Conservation (phyloP, 139 green algal genomes). For the Chlorella sp. region DNA sequence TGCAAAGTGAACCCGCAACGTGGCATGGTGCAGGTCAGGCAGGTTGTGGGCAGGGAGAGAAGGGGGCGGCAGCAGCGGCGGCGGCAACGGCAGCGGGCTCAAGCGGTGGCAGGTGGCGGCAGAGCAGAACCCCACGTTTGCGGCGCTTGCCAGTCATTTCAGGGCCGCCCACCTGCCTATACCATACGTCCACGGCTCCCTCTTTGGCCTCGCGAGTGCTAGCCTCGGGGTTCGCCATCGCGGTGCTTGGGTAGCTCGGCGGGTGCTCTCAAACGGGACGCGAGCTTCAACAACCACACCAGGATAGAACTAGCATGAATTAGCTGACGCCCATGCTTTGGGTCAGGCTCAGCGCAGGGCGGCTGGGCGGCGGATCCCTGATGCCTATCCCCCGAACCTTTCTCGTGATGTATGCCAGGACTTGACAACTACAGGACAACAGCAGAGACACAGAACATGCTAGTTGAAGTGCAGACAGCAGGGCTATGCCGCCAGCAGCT, state of each 20-base stretch:
- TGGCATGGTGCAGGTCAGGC: not conserved
- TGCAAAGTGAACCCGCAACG: constrained; percentile 41
- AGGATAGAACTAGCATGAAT: too few relatives aligned
- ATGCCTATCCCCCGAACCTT: too few relatives aligned
- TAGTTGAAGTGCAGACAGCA: too few relatives aligned
- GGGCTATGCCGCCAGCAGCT: too few relatives aligned
- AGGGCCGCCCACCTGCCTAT: not conserved
- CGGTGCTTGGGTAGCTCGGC: not conserved
- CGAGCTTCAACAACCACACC: too few relatives aligned
- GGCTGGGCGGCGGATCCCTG: too few relatives aligned
- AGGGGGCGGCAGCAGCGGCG: not conserved
- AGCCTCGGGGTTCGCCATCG: not conserved
- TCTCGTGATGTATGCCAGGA: too few relatives aligned
- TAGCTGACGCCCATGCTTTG: too few relatives aligned
- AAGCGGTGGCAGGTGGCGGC: not conserved
- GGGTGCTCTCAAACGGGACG: too few relatives aligned
- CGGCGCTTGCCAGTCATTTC: not conserved
- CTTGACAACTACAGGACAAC: too few relatives aligned
- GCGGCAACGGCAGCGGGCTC: not conserved
- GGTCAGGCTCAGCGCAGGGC: too few relatives aligned
- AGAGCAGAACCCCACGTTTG: not conserved
- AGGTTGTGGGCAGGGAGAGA: not conserved
- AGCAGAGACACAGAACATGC: too few relatives aligned
- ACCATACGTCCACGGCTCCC: constrained; percentile 7
- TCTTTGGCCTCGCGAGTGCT: not conserved